These are phyloP conservation scores for Penicillium sp. DNA, from an alignment of 2,329 filamentous ascomycete species.

Conservation along the genomic window DNA sequence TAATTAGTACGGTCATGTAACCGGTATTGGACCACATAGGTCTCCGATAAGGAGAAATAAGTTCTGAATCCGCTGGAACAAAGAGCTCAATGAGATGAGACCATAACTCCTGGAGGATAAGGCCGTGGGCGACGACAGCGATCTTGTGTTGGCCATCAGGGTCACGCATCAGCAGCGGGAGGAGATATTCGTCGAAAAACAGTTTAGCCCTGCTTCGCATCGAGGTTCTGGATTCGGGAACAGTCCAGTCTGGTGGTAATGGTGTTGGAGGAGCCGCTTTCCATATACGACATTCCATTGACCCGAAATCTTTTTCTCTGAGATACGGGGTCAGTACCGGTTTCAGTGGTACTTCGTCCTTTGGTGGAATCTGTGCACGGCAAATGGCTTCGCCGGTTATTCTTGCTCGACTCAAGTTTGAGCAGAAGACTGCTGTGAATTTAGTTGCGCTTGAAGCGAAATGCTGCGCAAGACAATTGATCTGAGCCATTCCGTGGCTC, in stretches of 20 bases:
- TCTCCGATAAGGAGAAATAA: conserved; percentile 48
- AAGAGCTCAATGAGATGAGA: conserved; percentile 58
- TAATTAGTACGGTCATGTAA: conserved; percentile 52
- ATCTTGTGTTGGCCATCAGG: conserved; percentile 44
- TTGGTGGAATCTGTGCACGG: conserved; percentile 10
- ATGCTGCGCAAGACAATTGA: conserved; percentile 64
- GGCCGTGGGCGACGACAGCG: conserved; percentile 76
- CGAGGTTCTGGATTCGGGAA: conserved; percentile 59
- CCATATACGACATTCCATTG: conserved; percentile 32
- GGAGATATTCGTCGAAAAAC: conserved; percentile 64
- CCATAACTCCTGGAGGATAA: conserved; percentile 70
- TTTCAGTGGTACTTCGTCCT: not conserved
- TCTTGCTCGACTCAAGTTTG: conserved; percentile 69
- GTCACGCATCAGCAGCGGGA: conserved; percentile 51
- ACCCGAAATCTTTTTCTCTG: conserved; percentile 43
- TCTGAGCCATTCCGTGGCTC: conserved; percentile 75
- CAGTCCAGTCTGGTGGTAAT: conserved; percentile 14
- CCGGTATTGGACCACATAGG: conserved; percentile 65
- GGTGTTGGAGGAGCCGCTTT: conserved; percentile 1
- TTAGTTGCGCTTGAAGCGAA: conserved; percentile 62
- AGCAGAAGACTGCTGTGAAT: conserved; percentile 71
- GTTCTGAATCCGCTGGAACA: conserved; percentile 43
- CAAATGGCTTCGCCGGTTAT: conserved; percentile 42
- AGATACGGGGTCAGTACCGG: conserved; percentile 25
- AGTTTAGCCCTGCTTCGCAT: conserved; percentile 61